Base-by-base conservation (phyloP, 495 filamentous ascomycete species). In the Bombardia bombarda region DNA sequence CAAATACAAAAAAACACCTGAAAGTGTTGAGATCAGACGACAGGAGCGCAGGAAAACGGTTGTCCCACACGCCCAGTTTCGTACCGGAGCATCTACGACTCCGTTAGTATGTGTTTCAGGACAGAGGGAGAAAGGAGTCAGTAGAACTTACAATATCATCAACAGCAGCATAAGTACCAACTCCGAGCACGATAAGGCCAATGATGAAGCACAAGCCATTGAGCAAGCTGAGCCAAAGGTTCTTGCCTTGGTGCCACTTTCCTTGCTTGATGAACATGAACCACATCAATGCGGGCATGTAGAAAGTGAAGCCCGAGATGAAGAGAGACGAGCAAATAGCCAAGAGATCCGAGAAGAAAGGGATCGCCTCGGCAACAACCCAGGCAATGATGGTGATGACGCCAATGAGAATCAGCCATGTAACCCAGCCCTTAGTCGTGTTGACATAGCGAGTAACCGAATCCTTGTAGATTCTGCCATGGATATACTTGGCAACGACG, bases 281-380 rank as follows among this genome's bases (percentile, higher is more conserved):
- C 78, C 79, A 84, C 65, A 83, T 78, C 18, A 74, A 56, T 25
- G 76, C 75, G 1, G 79, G 78, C 53, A 83, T 70, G 56, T 79
- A 78, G 50, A 80, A 83, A 35, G 73, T 78, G 56, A 83, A 84
- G 46, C 77, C 78, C 21, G 69, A 75, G 42, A 79, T 65, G 43
- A 86, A 80, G 26, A 84, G 57, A 3, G 79, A 70, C 13, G 79
- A 79, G 28, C 77, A 67, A 43, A 79, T 69, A 18, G 71, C 72
- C 16, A 87, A 62, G 40, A 88, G 57, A 39, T 78, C 71, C 51
- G 73, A 79, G 64, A 88, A 88, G 51, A 83, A 76, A 0, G 85
- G 85, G 21, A 88, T 83, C 1, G 80, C 75, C 43, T 79, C 70
- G 8, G 83, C 80, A 51, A 89, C 80, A 45, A 87, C 63, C 78